Evolutionary conservation across 2,329 filamentous ascomycete genomes (phyloP).

Genomic region (Juglanconis oblonga): DNA sequence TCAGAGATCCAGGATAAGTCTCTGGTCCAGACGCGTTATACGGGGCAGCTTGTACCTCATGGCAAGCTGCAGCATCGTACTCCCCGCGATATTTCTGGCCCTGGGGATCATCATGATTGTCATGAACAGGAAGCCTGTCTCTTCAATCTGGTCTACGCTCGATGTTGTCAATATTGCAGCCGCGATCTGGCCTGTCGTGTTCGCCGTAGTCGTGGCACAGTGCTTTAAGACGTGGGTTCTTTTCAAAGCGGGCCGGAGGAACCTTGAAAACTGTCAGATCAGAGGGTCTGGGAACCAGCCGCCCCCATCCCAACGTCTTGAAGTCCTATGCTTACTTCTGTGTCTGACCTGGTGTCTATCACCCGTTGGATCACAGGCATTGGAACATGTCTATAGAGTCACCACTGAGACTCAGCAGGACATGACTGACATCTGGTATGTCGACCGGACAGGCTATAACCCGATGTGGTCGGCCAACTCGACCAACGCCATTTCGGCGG

Average conservation of each 20-base stretch:
- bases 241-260: constrained; percentile 18
- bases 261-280: constrained; percentile 15
- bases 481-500: not conserved
- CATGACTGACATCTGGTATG: constrained; percentile 5
- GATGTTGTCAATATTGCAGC: constrained; percentile 20
- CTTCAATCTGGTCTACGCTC: constrained; percentile 3
- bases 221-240: constrained; percentile 20
- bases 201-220: constrained; percentile 21
- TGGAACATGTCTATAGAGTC: constrained; percentile 4
- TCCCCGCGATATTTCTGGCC: constrained; percentile 9
- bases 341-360: constrained; percentile 20
- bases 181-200: constrained; percentile 22
- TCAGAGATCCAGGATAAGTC: not conserved
- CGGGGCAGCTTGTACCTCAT: constrained; percentile 11
- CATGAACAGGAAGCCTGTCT: constrained; percentile 5
- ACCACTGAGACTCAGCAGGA: not conserved
- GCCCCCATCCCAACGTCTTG: constrained; percentile 6
- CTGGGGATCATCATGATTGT: not conserved
- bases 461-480: constrained; percentile 6
- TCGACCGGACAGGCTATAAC: constrained; percentile 12
- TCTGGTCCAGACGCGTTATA: constrained; percentile 3
- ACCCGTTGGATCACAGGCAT: constrained; percentile 18
- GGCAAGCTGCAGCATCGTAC: constrained; percentile 12
- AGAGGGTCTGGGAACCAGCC: constrained; percentile 11
- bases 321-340: constrained; percentile 10